These are phyloP conservation scores for Heritiera fomes DNA, from an alignment of 345 rosid species.

Conservation along the genomic window DNA sequence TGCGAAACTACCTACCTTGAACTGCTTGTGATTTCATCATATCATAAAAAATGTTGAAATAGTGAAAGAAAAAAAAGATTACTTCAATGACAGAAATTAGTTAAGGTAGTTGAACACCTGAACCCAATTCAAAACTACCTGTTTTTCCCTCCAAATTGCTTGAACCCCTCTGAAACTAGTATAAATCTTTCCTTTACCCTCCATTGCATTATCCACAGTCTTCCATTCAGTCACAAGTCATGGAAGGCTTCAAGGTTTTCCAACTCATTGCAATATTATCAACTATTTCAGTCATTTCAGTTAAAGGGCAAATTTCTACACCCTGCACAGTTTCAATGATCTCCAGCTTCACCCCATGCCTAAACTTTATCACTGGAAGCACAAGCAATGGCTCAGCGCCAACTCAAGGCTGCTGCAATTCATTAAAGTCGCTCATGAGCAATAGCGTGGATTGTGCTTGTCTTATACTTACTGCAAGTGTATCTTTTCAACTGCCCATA, in stretches of 20 bases:
- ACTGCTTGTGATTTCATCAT: neutral
- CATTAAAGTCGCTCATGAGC: constrained; percentile 52
- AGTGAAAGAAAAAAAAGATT: neutral
- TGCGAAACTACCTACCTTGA: constrained; percentile 32
- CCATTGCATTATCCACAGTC: constrained; percentile 1
- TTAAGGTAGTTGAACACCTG: constrained; percentile 46
- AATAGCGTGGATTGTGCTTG: constrained; percentile 67
- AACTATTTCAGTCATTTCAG: constrained; percentile 31
- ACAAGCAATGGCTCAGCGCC: constrained; percentile 55
- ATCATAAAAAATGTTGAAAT: neutral
- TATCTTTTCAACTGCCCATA: constrained; percentile 70
- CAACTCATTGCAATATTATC: constrained; percentile 27
- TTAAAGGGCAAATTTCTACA: constrained; percentile 63
- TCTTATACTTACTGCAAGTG: constrained; percentile 64
- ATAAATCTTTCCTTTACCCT: constrained; percentile 9
- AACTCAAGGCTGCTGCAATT: constrained; percentile 58
- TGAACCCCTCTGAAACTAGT: constrained; percentile 21
- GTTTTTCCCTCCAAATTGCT: constrained; percentile 18
- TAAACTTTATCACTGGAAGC: constrained; percentile 81
- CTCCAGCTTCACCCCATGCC: constrained; percentile 77
- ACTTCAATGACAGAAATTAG: constrained; percentile 23
- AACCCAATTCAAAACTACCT: constrained; percentile 38
- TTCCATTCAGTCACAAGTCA: constrained; percentile 6
- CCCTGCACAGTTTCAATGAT: constrained; percentile 81
- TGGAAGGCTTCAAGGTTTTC: constrained; percentile 30